Evolutionary conservation across 257 asterid genomes (phyloP).

Genomic region (Petunia axillaris): DNA sequence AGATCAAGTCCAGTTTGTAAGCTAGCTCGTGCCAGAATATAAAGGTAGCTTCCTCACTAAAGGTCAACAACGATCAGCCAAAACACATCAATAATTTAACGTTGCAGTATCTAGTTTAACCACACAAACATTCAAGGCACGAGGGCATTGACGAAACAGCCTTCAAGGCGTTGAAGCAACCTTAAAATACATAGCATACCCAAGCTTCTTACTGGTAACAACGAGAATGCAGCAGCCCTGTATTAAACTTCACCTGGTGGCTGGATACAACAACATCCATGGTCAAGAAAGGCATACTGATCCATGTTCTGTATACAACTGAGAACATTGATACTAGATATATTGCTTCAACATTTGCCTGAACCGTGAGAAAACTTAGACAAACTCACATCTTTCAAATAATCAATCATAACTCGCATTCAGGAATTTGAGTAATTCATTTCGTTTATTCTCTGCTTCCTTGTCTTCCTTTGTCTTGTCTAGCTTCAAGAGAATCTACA

Average conservation of each 20-base stretch:
- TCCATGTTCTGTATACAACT: slow-evolving; percentile 13
- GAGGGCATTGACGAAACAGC: too few relatives aligned
- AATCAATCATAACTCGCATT: slow-evolving; percentile 91
- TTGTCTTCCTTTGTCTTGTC: slow-evolving; percentile 97
- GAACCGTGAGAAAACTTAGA: background rate
- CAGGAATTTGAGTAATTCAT: slow-evolving; percentile 86
- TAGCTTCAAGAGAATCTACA: slow-evolving; percentile 80
- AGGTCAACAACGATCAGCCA: background rate
- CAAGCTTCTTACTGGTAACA: background rate
- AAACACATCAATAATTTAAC: background rate
- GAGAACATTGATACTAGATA: slow-evolving; percentile 2
- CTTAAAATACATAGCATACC: too few relatives aligned
- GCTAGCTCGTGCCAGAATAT: background rate
- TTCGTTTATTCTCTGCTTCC: slow-evolving; percentile 85
- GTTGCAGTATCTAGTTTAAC: background rate
- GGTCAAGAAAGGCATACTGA: background rate
- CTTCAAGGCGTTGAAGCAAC: too few relatives aligned
- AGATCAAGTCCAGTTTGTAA: background rate
- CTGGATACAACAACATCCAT: background rate
- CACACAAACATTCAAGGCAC: too few relatives aligned
- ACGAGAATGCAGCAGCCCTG: background rate
- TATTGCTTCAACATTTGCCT: slow-evolving; percentile 13
- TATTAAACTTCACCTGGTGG: background rate
- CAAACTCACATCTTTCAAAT: slow-evolving; percentile 10
- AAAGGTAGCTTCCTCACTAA: background rate